phyloP scores from a whole-genome alignment of 257 asterid species.

The Solanum bukasovii region DNA sequence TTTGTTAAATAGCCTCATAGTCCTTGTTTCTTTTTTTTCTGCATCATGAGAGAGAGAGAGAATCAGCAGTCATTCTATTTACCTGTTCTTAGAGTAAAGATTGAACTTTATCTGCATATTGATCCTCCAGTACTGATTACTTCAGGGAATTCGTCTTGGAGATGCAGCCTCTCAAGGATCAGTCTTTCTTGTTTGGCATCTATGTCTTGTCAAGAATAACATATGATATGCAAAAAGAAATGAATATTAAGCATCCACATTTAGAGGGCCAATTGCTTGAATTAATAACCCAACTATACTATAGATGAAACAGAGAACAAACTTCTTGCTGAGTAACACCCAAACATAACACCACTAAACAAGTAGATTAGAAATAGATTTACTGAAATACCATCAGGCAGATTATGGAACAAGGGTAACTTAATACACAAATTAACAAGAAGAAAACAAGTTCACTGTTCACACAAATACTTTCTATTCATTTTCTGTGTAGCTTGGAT shows the following conservation, averaged over 20 bases:
- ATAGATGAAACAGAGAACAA: background rate
- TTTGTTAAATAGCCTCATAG: background rate
- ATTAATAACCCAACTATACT: background rate
- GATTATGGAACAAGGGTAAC: background rate
- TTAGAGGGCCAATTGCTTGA: background rate
- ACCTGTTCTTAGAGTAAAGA: background rate
- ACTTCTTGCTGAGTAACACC: background rate
- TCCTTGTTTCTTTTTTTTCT: background rate
- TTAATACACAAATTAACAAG: background rate
- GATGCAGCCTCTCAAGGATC: constrained; percentile 70
- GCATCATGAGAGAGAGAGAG: background rate
- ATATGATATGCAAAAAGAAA: background rate
- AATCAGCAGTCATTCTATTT: background rate
- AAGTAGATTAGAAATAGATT: background rate
- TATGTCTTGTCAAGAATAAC: constrained; percentile 42
- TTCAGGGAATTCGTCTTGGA: constrained; percentile 40
- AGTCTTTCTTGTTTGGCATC: constrained; percentile 80
- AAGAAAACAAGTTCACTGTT: background rate
- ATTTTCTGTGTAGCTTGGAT: background rate
- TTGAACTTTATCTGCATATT: background rate
- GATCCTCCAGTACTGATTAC: constrained; percentile 2
- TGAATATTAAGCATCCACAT: background rate
- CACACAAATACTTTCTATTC: background rate
- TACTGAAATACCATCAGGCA: background rate
- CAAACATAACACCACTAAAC: background rate